These are phyloP conservation scores for Strobilomyces echinocephalus DNA, from an alignment of 768 basidiomycete genomes.

Conservation along the genomic window DNA sequence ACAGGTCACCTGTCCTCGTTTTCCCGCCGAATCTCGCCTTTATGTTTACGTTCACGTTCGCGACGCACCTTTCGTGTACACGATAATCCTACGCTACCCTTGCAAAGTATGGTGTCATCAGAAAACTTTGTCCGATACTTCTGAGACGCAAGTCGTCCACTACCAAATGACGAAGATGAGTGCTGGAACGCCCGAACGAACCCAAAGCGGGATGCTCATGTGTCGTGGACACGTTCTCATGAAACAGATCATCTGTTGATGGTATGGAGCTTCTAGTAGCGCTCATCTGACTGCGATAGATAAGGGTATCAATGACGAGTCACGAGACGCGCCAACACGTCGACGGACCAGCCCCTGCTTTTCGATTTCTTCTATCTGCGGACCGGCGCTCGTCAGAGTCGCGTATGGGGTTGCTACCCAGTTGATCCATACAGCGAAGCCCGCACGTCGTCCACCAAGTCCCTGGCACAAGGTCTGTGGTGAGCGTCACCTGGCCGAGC, in stretches of 20 bases:
- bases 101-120: background rate
- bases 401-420: background rate
- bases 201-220: conserved; percentile 9
- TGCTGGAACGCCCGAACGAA: background rate
- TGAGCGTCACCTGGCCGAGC: background rate
- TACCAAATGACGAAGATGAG: background rate
- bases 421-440: background rate
- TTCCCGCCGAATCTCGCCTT: background rate
- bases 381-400: background rate
- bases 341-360: too few relatives aligned
- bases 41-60: background rate
- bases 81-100: background rate
- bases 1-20: conserved; percentile 10
- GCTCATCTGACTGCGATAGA: conserved; percentile 10
- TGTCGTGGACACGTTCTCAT: conserved; percentile 11
- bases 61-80: background rate
- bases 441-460: background rate
- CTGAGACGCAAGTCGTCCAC: background rate
- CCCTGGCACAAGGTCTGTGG: background rate
- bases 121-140: background rate
- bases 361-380: background rate
- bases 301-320: background rate
- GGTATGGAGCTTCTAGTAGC: background rate
- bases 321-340: background rate
- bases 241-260: conserved; percentile 9